phyloP scores from a whole-genome alignment of 768 basidiomycete species.

The Mycena amicta region DNA sequence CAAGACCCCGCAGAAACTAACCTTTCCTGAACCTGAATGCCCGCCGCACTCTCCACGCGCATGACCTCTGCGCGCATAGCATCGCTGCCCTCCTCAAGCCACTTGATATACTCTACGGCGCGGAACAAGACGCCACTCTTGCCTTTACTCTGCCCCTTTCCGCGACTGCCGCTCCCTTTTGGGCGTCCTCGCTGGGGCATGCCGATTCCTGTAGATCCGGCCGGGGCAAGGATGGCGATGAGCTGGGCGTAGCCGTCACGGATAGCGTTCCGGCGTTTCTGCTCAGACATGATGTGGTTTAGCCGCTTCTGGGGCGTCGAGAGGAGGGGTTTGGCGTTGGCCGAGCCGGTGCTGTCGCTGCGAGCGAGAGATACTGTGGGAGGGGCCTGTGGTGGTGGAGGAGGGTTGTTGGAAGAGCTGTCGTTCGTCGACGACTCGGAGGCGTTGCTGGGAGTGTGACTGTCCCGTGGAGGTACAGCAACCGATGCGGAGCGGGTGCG shows the following conservation, averaged over 20 bases:
- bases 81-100: constrained; percentile 83
- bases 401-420: constrained; percentile 1
- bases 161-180: constrained; percentile 72
- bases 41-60: constrained; percentile 67
- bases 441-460: constrained; percentile 21
- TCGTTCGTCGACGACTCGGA: constrained; percentile 17
- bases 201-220: constrained; percentile 62
- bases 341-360: constrained; percentile 2
- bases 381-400: constrained; percentile 4
- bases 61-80: constrained; percentile 70
- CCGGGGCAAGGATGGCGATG: constrained; percentile 79
- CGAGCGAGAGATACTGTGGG: constrained; percentile 5
- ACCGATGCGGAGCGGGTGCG: constrained; percentile 13
- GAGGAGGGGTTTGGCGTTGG: constrained; percentile 58
- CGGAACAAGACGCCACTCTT: constrained; percentile 90
- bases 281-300: constrained; percentile 94
- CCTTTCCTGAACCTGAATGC: constrained; percentile 38
- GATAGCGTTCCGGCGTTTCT: constrained; percentile 90
- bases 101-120: constrained; percentile 82
- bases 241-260: constrained; percentile 88
- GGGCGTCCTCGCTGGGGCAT: constrained; percentile 81
- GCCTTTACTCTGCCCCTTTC: constrained; percentile 74
- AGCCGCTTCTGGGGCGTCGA: constrained; percentile 86
- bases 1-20: background rate
- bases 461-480: constrained; percentile 7